phyloP scores from a whole-genome alignment of 108 stramenopile species.

The Fragilaria crotonensis region DNA sequence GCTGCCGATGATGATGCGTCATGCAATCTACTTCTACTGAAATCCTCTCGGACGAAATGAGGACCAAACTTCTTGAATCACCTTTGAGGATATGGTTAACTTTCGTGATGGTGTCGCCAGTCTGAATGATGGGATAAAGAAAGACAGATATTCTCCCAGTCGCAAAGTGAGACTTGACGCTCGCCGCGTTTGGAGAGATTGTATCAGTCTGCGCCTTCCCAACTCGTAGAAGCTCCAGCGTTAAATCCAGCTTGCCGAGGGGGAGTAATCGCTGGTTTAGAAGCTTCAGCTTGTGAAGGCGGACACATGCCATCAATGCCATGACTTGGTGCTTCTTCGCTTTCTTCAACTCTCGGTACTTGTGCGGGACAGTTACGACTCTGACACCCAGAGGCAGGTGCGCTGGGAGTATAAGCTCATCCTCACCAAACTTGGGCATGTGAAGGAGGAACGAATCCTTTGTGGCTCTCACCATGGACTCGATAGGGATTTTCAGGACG shows the following conservation, averaged over 20 bases:
- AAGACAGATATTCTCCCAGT: conserved; percentile 5
- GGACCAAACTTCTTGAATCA: conserved; percentile 19
- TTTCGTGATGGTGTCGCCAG: conserved; percentile 9
- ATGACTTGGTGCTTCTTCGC: conserved; percentile 33
- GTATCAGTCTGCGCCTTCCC: conserved; percentile 7
- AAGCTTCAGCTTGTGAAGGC: conserved; percentile 39
- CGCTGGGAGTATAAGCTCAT: conserved; percentile 36
- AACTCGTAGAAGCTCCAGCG: conserved; percentile 7
- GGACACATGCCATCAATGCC: conserved; percentile 50
- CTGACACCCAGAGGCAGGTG: conserved; percentile 28
- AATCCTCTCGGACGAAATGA: conserved; percentile 18
- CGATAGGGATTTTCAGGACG: conserved; percentile 42
- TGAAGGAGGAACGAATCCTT: conserved; percentile 23
- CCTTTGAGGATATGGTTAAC: conserved; percentile 8
- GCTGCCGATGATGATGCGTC: conserved; percentile 21
- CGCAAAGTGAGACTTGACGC: neutral
- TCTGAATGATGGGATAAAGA: conserved; percentile 18
- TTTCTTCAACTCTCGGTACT: conserved; percentile 9
- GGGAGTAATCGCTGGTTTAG: conserved; percentile 51
- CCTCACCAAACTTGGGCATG: conserved; percentile 35
- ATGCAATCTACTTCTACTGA: conserved; percentile 6
- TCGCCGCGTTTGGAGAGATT: neutral
- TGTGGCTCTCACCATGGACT: conserved; percentile 28
- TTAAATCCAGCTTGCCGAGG: conserved; percentile 24
- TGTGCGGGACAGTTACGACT: conserved; percentile 28